A percentile compares a stretch with the other conserved stretches of the same genome.
Conservation (phyloP, 805 yeast genomes). For the Blastobotrys americana region DNA sequence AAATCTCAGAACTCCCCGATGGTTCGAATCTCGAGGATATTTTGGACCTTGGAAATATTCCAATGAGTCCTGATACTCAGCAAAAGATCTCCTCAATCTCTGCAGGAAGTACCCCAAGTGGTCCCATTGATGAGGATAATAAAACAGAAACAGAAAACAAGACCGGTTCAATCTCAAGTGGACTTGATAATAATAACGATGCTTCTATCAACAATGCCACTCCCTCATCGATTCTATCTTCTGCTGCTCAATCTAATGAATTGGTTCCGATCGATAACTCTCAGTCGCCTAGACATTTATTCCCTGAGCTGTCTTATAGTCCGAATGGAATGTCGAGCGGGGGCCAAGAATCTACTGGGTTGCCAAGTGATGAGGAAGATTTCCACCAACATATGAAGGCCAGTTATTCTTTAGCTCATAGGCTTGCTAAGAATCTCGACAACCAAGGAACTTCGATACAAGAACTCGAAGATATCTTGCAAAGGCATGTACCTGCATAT, state of each 20-base stretch:
- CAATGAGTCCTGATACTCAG: background rate
- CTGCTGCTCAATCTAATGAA: constrained; percentile 16
- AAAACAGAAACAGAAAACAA: too few relatives aligned
- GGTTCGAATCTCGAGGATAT: background rate
- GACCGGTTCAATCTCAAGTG: background rate
- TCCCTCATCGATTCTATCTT: background rate
- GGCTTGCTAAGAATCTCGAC: background rate
- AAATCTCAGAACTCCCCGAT: background rate
- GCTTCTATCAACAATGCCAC: too few relatives aligned
- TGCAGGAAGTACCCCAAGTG: background rate
- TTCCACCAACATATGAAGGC: background rate
- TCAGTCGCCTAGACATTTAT: background rate
- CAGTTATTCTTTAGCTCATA: background rate
- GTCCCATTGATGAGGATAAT: background rate
- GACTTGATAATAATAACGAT: background rate
- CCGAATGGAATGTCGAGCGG: background rate
- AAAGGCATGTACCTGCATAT: background rate
- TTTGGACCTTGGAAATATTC: background rate
- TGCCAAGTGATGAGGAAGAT: background rate
- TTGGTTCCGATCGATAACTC: constrained; percentile 5
- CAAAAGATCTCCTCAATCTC: background rate
- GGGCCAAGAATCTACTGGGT: background rate
- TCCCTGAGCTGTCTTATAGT: background rate
- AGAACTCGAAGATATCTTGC: background rate
- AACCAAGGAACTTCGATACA: background rate